These are phyloP conservation scores for Pseudozyma thailandica DNA, from an alignment of 1,284 basidiomycete species.

Conservation along the genomic window DNA sequence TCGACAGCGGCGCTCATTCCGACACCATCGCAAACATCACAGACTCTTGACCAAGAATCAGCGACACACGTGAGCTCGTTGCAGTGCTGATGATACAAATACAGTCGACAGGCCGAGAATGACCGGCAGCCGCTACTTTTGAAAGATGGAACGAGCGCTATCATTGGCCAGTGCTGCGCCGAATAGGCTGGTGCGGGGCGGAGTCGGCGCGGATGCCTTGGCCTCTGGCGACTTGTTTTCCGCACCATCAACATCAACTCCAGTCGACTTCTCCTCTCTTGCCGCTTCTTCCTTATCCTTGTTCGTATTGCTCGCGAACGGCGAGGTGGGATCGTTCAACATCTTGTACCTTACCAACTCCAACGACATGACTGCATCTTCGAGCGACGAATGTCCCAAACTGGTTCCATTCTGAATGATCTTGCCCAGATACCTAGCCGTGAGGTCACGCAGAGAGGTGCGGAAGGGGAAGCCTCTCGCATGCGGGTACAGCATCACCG, in stretches of 20 bases:
- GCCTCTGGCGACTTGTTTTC: not conserved
- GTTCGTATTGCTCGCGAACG: slow-evolving; percentile 23
- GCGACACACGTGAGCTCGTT: not conserved
- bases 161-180: slow-evolving; percentile 33
- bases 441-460: slow-evolving; percentile 56
- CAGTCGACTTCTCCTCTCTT: slow-evolving; percentile 16
- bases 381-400: slow-evolving; percentile 59
- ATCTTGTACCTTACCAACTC: slow-evolving; percentile 57
- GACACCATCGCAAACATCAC: not conserved
- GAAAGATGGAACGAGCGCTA: slow-evolving; percentile 43
- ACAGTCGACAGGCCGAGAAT: not conserved
- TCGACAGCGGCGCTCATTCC: too few relatives aligned
- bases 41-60: not conserved
- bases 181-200: slow-evolving; percentile 34
- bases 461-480: slow-evolving; percentile 62
- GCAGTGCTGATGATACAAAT: not conserved
- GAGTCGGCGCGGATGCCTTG: slow-evolving; percentile 1
- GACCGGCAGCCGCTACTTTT: slow-evolving; percentile 5
- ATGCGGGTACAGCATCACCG: slow-evolving; percentile 61
- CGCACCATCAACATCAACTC: slow-evolving; percentile 16
- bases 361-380: slow-evolving; percentile 60
- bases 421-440: slow-evolving; percentile 54
- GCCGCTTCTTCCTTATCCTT: not conserved
- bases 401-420: slow-evolving; percentile 60
- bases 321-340: slow-evolving; percentile 34